These are phyloP conservation scores for Apiosordaria backusii DNA, from an alignment of 495 filamentous ascomycete species.

Conservation along the genomic window DNA sequence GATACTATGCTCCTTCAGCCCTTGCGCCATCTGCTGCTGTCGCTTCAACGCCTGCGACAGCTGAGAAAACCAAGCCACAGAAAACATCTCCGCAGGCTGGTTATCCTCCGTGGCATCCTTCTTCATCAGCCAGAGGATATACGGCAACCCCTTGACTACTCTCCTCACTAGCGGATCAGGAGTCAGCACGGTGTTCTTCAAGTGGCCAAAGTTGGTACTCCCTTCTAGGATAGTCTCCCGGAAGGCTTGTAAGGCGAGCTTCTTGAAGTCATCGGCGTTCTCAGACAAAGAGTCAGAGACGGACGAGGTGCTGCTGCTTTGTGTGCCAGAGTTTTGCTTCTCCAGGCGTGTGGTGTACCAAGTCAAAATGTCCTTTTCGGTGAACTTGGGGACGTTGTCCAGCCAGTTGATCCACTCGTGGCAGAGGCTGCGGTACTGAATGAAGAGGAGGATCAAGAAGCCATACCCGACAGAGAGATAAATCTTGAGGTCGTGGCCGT, in stretches of 20 bases:
- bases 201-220: background rate
- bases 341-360: constrained; percentile 42
- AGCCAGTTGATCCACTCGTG: constrained; percentile 54
- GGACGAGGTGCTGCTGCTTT: constrained; percentile 12
- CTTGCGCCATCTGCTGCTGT: constrained; percentile 26
- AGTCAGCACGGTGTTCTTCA: background rate
- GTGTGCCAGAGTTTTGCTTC: background rate
- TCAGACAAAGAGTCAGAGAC: background rate
- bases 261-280: constrained; percentile 9
- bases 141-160: constrained; percentile 22
- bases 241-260: constrained; percentile 19
- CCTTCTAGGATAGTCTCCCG: constrained; percentile 12
- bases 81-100: constrained; percentile 15
- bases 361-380: constrained; percentile 47
- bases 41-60: constrained; percentile 25
- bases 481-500: constrained; percentile 44
- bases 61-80: constrained; percentile 29
- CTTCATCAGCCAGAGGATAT: constrained; percentile 30
- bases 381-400: constrained; percentile 43
- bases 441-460: constrained; percentile 43
- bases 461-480: constrained; percentile 48
- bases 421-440: constrained; percentile 44
- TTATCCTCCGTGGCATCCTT: constrained; percentile 3
- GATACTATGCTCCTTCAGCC: constrained; percentile 33
- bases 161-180: constrained; percentile 14